Evolutionary conservation across 1,284 basidiomycete genomes (phyloP), one percentile per base, ranked within the genome.

Genomic region (Tilletia caries): DNA sequence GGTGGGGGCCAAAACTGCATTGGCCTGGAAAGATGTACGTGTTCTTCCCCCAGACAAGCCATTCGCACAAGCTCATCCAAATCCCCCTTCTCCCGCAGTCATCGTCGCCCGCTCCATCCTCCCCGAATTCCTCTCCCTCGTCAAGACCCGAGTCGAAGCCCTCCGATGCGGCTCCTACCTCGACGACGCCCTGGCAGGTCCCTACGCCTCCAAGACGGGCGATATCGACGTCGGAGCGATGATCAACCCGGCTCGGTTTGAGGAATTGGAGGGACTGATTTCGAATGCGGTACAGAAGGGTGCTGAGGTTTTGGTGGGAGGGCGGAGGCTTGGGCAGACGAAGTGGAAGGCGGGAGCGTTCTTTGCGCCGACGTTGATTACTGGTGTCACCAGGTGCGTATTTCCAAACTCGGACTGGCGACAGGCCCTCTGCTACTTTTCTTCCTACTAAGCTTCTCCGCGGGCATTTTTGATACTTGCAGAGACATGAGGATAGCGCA

Each of bases 1-100:
- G 93, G 92, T 72, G 88, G 88, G 52, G 95, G 95, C 20, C 95
- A 98, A 85, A 98, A 98, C 83, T 98, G 95, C 82, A 95, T 96
- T 75, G 94, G 66, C 15, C 46, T 67, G 50, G 66, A 67, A 50
- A 43, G 65, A 15, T 66, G 37, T 41, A 41, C 8, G 37, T 15
- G 37, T 15, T 41, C 1, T 41, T 41, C 37, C 37, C 15, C 8
- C 37, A 41, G 37, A 10, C 37, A 6, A 41, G 1, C 37, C 15
- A 0, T 41, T 10, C 37, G 8, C 37, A 41, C 8, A 2, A 2
- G 15, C 37, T 41, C 10, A 41, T 15, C 37, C 37, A 98, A 83
- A 89, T 94, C 0, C 89, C 2, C 15, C 15, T 89, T 94, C 0
- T 89, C 2, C 15, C 15, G 37, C 37, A 41, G 37, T 97, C 74